Base-by-base conservation (phyloP, 805 yeast species). In the Ogataea neopini region DNA sequence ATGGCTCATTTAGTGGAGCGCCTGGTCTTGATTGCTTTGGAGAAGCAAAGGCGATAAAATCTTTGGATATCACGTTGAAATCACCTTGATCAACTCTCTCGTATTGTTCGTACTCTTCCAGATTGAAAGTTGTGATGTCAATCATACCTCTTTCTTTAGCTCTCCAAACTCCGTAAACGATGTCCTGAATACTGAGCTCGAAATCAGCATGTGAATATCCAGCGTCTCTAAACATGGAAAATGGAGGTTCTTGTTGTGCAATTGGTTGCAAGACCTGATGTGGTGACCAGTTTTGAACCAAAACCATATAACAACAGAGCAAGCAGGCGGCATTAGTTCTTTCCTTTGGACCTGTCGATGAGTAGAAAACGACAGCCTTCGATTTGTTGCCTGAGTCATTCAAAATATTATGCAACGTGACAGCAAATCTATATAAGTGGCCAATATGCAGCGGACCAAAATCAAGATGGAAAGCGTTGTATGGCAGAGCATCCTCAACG, bases 41-140 rank as follows among this genome's bases (percentile, higher is more conserved):
- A 1, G 97, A 90, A 4, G 99, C 99, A 76, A 94, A 94, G 25
- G 99, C 99, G 55, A 94, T 85, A 61, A 92, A 94, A 64, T 94
- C 96, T 51, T 94, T 92, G 2, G 96, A 87, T 40, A 94, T 73
- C 30, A 86, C 84, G 66, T 94, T 94, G 60, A 94, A 88, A 68
- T 94, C 99, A 52, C 99, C 99, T 66, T 91, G 94, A 63, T 94
- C 98, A 2, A 94, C 99, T 53, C 96, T 74, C 67, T 94, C 99
- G 62, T 88, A 91, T 60, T 82, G 86, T 67, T 94, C 99, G 66
- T 91, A 92, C 61, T 89, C 96, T 64, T 94, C 98, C 48, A 94
- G 74, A 62, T 91, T 88, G 71, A 94, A 92, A 23, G 78, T 73
- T 43, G 94, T 86, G 62, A 94, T 73, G 62, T 94, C 97, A 37